Evolutionary conservation across 805 yeast species (phyloP).

Genomic region (Maudiozyma serrabonitensis): DNA sequence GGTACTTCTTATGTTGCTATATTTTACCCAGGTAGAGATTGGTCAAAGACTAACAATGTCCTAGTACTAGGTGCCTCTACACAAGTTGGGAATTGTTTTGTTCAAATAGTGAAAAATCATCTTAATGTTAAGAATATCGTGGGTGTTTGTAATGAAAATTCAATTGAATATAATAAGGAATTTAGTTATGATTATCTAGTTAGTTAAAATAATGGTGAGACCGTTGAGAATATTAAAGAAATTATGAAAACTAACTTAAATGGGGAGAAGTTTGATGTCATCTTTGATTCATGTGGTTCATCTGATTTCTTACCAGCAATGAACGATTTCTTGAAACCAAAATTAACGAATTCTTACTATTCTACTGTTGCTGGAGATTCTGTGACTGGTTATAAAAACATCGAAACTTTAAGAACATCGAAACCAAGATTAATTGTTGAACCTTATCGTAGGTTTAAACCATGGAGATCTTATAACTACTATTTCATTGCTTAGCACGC

Average conservation of each 20-base stretch:
- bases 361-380: constrained; percentile 50
- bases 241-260: constrained; percentile 21
- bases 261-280: constrained; percentile 45
- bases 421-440: not conserved
- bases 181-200: constrained; percentile 54
- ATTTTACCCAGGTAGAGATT: constrained; percentile 23
- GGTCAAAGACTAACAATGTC: constrained; percentile 36
- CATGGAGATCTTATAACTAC: constrained; percentile 27
- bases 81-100: constrained; percentile 47
- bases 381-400: constrained; percentile 23
- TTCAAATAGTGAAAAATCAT: constrained; percentile 46
- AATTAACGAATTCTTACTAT: constrained; percentile 39
- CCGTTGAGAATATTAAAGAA: constrained; percentile 29
- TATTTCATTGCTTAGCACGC: constrained; percentile 5
- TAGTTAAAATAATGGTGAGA: constrained; percentile 43
- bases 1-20: constrained; percentile 48
- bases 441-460: constrained; percentile 6
- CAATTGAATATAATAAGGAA: constrained; percentile 34
- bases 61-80: constrained; percentile 70
- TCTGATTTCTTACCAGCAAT: constrained; percentile 38
- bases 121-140: constrained; percentile 42
- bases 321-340: constrained; percentile 36
- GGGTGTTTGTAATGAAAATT: constrained; percentile 44
- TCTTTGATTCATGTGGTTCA: constrained; percentile 60
- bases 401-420: not conserved